A percentile compares a stretch with the other conserved stretches of the same genome.
phyloP scores from a whole-genome alignment of 192 early-diverging fungal genomes.

The Coemansia sp. region DNA sequence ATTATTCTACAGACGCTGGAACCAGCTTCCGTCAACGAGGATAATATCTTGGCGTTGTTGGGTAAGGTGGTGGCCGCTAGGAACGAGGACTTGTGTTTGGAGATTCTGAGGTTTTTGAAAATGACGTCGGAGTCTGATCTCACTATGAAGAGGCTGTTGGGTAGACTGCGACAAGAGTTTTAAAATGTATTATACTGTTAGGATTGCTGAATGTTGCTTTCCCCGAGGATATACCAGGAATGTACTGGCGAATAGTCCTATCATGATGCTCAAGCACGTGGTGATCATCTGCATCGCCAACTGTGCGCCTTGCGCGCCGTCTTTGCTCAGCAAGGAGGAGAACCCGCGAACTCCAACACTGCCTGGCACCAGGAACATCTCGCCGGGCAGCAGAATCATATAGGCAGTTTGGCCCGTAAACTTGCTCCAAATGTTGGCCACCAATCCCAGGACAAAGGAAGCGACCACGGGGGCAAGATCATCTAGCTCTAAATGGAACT shows the following conservation, averaged over 20 bases:
- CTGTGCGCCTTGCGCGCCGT: slow-evolving; percentile 48
- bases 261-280: slow-evolving; percentile 66
- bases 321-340: slow-evolving; percentile 62
- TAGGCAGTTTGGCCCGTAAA: slow-evolving; percentile 72
- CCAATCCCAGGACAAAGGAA: slow-evolving; percentile 75
- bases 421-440: slow-evolving; percentile 75
- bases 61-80: slow-evolving; percentile 8
- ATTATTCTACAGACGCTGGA: slow-evolving; percentile 93
- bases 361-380: slow-evolving; percentile 83
- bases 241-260: slow-evolving; percentile 68
- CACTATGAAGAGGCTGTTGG: slow-evolving; percentile 16
- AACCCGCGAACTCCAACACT: slow-evolving; percentile 68
- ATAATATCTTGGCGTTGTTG: slow-evolving; percentile 37
- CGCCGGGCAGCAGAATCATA: slow-evolving; percentile 77
- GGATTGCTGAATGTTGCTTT: slow-evolving; percentile 39
- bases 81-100: slow-evolving; percentile 26
- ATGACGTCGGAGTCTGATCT: slow-evolving; percentile 38
- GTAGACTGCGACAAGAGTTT: not conserved
- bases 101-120: slow-evolving; percentile 42
- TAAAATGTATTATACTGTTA: slow-evolving; percentile 34
- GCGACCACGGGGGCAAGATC: slow-evolving; percentile 65
- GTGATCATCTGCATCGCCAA: slow-evolving; percentile 62
- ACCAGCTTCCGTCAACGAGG: slow-evolving; percentile 45
- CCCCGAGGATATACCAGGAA: slow-evolving; percentile 61
- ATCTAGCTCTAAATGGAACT: slow-evolving; percentile 57